Evolutionary conservation across 441 rosid species (phyloP).

Genomic region (Bocquillonia castaneifolia): DNA sequence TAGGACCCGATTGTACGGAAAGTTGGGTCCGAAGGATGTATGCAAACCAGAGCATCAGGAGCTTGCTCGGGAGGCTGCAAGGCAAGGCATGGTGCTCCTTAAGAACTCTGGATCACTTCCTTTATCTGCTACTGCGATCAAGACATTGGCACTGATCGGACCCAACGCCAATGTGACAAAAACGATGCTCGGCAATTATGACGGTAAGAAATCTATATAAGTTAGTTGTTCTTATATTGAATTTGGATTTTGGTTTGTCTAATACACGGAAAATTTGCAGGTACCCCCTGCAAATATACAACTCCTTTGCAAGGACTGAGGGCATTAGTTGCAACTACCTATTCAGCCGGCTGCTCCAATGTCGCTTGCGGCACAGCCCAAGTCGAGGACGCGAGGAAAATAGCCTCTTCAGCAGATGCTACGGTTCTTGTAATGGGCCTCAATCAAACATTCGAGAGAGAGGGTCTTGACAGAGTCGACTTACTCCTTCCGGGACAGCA

Average conservation of each 20-base stretch:
- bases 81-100: conserved; percentile 53
- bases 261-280: no score
- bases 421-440: conserved; percentile 38
- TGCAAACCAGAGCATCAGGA: conserved; percentile 33
- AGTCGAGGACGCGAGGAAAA: conserved; percentile 19
- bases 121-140: conserved; percentile 19
- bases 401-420: conserved; percentile 25
- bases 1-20: conserved; percentile 30
- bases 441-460: conserved; percentile 33
- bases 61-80: conserved; percentile 48
- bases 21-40: conserved; percentile 39
- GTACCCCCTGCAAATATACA: conserved; percentile 36
- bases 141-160: conserved; percentile 43
- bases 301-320: conserved; percentile 42
- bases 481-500: conserved; percentile 40
- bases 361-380: conserved; percentile 29
- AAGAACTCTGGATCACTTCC: conserved; percentile 44
- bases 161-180: conserved; percentile 44
- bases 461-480: conserved; percentile 36
- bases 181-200: conserved; percentile 52
- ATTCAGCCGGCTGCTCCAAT: conserved; percentile 25
- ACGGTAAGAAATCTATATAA: no score
- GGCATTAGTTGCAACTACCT: conserved; percentile 8
- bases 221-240: no score
- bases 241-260: no score